These are phyloP conservation scores for Sporobolus alterniflorus DNA, from an alignment of 202 grass and related monocot species.

Conservation along the genomic window DNA sequence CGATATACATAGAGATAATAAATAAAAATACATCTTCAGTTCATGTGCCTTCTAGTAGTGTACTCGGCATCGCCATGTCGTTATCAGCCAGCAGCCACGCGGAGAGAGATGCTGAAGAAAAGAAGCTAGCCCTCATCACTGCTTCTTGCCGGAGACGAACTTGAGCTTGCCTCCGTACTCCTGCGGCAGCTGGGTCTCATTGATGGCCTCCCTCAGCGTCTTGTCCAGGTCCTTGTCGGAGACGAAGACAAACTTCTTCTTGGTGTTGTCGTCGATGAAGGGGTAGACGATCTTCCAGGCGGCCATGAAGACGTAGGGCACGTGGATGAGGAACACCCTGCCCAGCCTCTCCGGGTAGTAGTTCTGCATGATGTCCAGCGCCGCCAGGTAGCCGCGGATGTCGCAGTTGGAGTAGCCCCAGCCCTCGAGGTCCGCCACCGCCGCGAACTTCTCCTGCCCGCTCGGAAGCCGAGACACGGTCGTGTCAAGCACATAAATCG, in stretches of 20 bases:
- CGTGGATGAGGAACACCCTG: constrained; percentile 66
- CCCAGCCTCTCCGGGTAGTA: constrained; percentile 82
- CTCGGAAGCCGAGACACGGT: constrained; percentile 44
- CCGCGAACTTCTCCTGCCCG: constrained; percentile 75
- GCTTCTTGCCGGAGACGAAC: constrained; percentile 9
- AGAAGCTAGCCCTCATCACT: no score
- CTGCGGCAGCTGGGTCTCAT: constrained; percentile 62
- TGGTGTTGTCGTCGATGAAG: constrained; percentile 83
- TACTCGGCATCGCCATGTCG: no score
- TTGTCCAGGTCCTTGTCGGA: constrained; percentile 56
- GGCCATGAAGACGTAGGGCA: constrained; percentile 86
- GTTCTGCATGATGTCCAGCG: constrained; percentile 83
- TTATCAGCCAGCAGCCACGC: no score
- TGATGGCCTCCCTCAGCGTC: constrained; percentile 66
- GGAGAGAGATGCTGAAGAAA: no score
- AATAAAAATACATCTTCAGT: no score
- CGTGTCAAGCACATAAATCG: constrained; percentile 54
- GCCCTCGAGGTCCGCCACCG: constrained; percentile 67
- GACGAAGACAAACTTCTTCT: constrained; percentile 91
- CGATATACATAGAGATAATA: no score
- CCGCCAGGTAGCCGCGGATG: constrained; percentile 64
- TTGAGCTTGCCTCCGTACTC: constrained; percentile 66
- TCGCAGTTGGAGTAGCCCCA: constrained; percentile 86
- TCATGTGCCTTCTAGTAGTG: no score
- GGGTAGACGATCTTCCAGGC: constrained; percentile 89